Conservation (phyloP, 495 filamentous ascomycete genomes). For the Tuber umbilicatum region DNA sequence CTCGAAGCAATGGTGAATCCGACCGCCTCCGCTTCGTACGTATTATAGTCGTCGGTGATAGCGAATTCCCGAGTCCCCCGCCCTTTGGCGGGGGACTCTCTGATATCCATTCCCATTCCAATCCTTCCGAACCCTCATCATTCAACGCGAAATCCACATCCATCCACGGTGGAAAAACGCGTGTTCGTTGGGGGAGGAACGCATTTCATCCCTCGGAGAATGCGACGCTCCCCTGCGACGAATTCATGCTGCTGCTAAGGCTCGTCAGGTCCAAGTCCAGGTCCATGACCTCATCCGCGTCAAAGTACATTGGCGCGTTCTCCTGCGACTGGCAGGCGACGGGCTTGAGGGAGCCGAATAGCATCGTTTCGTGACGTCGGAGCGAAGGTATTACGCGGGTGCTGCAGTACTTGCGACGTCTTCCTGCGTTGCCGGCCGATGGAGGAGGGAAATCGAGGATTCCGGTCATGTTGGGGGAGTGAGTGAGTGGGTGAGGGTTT, state of each 20-base stretch:
- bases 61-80: not conserved
- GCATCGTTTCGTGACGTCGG: constrained; percentile 33
- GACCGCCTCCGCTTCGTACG: not conserved
- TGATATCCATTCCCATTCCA: not conserved
- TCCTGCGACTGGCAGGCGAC: constrained; percentile 34
- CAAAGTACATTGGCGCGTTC: constrained; percentile 8
- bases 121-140: no score
- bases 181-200: not conserved
- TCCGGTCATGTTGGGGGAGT: constrained; percentile 9
- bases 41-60: not conserved
- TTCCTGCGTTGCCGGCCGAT: constrained; percentile 11
- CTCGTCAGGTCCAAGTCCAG: not conserved
- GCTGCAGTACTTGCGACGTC: constrained; percentile 21
- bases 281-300: not conserved
- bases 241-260: not conserved
- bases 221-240: not conserved
- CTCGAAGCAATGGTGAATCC: not conserved
- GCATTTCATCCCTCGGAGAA: not conserved
- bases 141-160: not conserved
- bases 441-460: constrained; percentile 21
- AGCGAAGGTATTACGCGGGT: constrained; percentile 26
- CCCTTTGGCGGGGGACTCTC: not conserved
- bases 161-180: not conserved
- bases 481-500: no score
- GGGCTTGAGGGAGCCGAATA: constrained; percentile 30